These are phyloP conservation scores for Colletotrichum kahawae DNA, from an alignment of 2,329 filamentous ascomycete species.

Conservation along the genomic window DNA sequence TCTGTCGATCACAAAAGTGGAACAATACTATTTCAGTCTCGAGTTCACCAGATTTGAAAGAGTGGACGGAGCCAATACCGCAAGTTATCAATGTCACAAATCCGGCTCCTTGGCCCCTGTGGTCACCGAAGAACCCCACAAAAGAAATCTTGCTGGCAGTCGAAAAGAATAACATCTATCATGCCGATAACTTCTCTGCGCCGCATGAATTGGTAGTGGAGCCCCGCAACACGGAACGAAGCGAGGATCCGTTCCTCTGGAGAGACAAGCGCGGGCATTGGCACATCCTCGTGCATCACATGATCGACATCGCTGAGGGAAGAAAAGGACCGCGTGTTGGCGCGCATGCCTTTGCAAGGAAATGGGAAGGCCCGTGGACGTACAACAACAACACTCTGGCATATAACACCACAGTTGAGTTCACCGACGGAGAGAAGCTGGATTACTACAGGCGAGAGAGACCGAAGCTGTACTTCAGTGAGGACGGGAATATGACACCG, in stretches of 20 bases:
- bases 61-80: conserved; percentile 1
- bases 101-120: conserved; percentile 44
- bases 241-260: conserved; percentile 38
- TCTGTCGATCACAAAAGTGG: conserved; percentile 16
- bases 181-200: conserved; percentile 29
- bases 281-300: conserved; percentile 36
- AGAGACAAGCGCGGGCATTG: conserved; percentile 36
- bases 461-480: conserved; percentile 53
- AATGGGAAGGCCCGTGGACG: conserved; percentile 32
- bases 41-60: neutral
- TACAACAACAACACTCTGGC: conserved; percentile 29
- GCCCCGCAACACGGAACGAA: conserved; percentile 10
- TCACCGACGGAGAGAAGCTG: conserved; percentile 42
- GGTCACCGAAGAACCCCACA: conserved; percentile 29
- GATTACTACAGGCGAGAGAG: conserved; percentile 49
- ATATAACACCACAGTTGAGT: conserved; percentile 32
- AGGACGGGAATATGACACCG: conserved; percentile 49
- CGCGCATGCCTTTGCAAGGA: conserved; percentile 31
- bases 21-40: conserved; percentile 31
- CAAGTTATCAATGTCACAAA: conserved; percentile 39
- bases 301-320: conserved; percentile 31
- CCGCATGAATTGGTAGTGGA: conserved; percentile 33
- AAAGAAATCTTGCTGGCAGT: conserved; percentile 35
- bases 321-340: conserved; percentile 33
- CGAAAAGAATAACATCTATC: conserved; percentile 40